Conservation (phyloP, 495 filamentous ascomycete genomes). For the Tuber indicum region DNA sequence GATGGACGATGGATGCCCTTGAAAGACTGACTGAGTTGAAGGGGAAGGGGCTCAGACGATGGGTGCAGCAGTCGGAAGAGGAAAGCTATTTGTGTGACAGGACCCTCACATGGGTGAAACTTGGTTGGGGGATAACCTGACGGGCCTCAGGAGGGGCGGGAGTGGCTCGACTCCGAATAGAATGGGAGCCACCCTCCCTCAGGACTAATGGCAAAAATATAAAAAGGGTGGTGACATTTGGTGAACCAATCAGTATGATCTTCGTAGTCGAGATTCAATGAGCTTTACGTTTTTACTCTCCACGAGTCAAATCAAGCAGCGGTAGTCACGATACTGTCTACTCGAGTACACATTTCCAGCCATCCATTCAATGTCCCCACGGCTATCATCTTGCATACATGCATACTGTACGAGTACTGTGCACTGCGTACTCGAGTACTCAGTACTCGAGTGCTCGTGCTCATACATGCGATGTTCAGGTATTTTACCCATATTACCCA, state of each 20-base stretch:
- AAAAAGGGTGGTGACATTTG: background rate
- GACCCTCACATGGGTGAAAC: conserved; percentile 17
- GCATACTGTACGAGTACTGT: background rate
- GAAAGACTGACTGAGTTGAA: conserved; percentile 35
- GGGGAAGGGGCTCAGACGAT: conserved; percentile 29
- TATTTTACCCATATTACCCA: conserved; percentile 1
- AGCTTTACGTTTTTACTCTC: background rate
- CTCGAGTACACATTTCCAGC: background rate
- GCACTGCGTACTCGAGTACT: background rate
- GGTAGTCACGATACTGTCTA: background rate
- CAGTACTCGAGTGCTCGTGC: background rate
- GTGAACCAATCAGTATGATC: background rate
- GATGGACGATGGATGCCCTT: conserved; percentile 20
- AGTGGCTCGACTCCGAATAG: background rate
- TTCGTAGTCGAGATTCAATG: background rate
- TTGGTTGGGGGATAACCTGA: background rate
- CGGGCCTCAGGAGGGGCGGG: background rate
- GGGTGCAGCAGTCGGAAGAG: conserved; percentile 24
- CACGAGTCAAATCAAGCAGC: background rate
- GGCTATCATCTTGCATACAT: background rate
- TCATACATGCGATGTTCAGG: background rate
- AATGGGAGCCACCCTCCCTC: background rate
- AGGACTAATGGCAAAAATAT: background rate
- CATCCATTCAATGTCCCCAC: background rate
- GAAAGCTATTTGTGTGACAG: conserved; percentile 15